Evolutionary conservation across 768 basidiomycete genomes (phyloP), one percentile per base, ranked within the genome.

Genomic region (Phaffia tasmanica): DNA sequence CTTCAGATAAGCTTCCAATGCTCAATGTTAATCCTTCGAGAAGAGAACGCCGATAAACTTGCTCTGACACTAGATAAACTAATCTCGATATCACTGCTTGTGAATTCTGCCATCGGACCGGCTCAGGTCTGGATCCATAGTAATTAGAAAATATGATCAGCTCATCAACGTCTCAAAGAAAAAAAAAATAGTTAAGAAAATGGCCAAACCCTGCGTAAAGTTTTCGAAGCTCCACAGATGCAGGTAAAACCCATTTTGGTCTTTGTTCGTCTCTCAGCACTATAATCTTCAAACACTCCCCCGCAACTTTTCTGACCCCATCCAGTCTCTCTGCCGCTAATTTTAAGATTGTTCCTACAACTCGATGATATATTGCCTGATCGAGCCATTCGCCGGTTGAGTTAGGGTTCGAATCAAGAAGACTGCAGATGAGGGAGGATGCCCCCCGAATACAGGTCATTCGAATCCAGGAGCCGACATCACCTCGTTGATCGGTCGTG

Each of bases 401-500:
- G n/a, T 62, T n/a, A 32, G 21, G 47, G 79, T 55, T 78, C 73
- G 16, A 75, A 14, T 53, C 72, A 70, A 86, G 79, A 3, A 89
- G 72, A 29, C 81, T 77, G 71, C 80, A 78, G 54, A 82, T 78
- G 66, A 84, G 76, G 9, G 79, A 77, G 21, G 83, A 79, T 64
- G 92, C 77, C 14, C 86, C 86, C 56, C 79, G 80, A 60, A 92
- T 81, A 72, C 86, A 88, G 1, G 84, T 83, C 8, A 87, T 81
- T 69, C 94, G 87, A 61, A 92, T 82, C 91, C 92, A 95, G 1
- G 94, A 97, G 51, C 94, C 94, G 48, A 99, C 87, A 74, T 99
- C 95, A 4, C 94, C 94, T 70, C 94, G 85, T 74, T 95, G 88
- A 74, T 99, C 94, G 57, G 83, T 84, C 6, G 89, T 87, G 74